Evolutionary conservation across 148 eudicot species (phyloP).

Genomic region (Rhododendron henanense): DNA sequence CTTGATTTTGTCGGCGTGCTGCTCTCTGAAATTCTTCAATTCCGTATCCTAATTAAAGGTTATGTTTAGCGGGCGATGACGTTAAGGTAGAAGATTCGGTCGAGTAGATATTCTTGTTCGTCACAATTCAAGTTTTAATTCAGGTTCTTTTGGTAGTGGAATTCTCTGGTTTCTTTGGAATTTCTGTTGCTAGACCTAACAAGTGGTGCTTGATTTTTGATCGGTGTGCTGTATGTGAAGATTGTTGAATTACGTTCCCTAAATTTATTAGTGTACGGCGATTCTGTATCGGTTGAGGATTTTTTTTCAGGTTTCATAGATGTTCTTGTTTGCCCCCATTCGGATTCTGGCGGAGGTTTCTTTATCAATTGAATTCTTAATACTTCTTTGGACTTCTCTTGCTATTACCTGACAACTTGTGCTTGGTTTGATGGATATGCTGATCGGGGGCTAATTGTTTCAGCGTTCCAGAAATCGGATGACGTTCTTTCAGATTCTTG

Average conservation of each 20-base stretch:
- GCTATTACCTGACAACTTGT: neutral
- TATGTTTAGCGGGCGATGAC: neutral
- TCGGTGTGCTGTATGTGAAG: neutral
- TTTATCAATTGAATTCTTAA: neutral
- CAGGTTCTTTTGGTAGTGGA: neutral
- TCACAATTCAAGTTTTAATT: neutral
- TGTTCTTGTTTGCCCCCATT: neutral
- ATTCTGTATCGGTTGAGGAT: neutral
- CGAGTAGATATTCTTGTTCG: neutral
- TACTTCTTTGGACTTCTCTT: neutral
- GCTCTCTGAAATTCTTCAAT: neutral
- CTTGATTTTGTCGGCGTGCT: neutral
- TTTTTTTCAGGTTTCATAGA: neutral
- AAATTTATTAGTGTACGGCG: neutral
- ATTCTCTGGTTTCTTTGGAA: neutral
- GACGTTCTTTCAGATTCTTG: neutral
- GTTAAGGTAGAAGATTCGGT: neutral
- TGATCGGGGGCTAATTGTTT: neutral
- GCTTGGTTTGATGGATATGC: neutral
- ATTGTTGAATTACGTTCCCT: neutral
- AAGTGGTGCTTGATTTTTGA: neutral
- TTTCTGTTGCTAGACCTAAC: neutral
- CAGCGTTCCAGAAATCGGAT: neutral
- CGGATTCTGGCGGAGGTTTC: neutral
- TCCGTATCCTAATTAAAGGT: neutral